Base-by-base conservation (phyloP, 2,329 filamentous ascomycete species). In the Colletotrichum sp. region DNA sequence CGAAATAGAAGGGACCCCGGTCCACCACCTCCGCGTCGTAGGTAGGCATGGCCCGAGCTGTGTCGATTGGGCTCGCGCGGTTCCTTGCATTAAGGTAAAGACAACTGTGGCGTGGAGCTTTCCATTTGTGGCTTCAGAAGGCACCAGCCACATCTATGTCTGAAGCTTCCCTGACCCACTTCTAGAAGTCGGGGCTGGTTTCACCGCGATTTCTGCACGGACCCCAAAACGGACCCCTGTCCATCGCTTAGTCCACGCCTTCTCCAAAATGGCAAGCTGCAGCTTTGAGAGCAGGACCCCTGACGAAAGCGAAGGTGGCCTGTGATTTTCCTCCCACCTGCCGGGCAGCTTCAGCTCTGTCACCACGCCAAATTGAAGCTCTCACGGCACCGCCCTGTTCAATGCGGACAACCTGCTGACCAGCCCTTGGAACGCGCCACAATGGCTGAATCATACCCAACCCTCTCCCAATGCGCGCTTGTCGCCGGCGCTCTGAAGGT, bases 401-500 rank as follows among this genome's bases (percentile, higher is more conserved):
- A 72, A 78, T 78, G 77, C 72, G 69, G 72, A 77, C 60, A 49
- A 26, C 15, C 32, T 63, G 6, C 24, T 59, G 34, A 74, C 26
- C 24, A 60, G 52, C 32, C 32, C 28, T 39, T 65, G 69, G 63
- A 63, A 28, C 64, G 49, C 78, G 69, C 74, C 80, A 84, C 80
- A 82, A 98, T 98, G 95, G 90, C 93, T 82, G 95, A 96, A 78
- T 86, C 92, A 71, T 96, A 96, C 84, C 97, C 97, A 72, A 95
- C 96, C n/a, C 90, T 99, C 85, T 88, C 92, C 84, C 96, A 98
- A 88, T 96, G 94, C 89, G 95, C 95, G 79, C 87, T 98, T 79
- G 93, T 98, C 79, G 94, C 96, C 72, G 94, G 95, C 28, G 95
- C 96, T 39, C 92, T 99, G 85, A 99, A 99, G 88, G 89, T 98